Evolutionary conservation across 2,329 filamentous ascomycete genomes (phyloP).

Genomic region (Fusarium phyllophilum): DNA sequence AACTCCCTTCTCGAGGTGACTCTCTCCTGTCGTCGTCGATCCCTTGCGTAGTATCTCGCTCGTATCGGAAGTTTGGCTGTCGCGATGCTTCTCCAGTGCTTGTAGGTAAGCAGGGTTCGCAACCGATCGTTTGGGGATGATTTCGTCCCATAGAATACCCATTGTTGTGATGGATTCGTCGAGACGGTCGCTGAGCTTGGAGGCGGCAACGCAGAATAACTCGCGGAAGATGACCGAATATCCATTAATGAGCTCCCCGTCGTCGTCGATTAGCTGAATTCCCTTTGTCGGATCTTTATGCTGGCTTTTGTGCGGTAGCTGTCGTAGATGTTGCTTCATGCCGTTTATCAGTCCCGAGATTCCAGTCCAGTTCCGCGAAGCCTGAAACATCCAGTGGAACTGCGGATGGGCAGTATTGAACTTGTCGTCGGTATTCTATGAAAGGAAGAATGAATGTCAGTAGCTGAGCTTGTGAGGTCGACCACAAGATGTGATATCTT

Average conservation of each 20-base stretch:
- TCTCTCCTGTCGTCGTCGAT: slow-evolving; percentile 11
- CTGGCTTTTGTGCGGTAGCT: slow-evolving; percentile 50
- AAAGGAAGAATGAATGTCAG: neutral
- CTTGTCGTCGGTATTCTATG: slow-evolving; percentile 67
- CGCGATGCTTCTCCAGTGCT: slow-evolving; percentile 15
- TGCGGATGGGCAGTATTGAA: slow-evolving; percentile 81
- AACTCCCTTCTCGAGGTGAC: slow-evolving; percentile 55
- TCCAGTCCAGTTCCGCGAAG: slow-evolving; percentile 79
- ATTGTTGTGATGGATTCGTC: slow-evolving; percentile 69
- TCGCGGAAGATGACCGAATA: slow-evolving; percentile 84
- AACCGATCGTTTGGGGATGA: slow-evolving; percentile 70
- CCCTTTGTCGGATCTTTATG: slow-evolving; percentile 29
- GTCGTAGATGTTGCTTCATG: slow-evolving; percentile 76
- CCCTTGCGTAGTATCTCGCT: slow-evolving; percentile 15
- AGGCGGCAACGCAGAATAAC: slow-evolving; percentile 82
- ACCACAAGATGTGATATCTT: neutral
- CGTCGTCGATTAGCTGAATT: slow-evolving; percentile 60
- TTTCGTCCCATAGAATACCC: slow-evolving; percentile 79
- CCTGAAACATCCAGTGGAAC: slow-evolving; percentile 88
- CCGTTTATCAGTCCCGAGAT: slow-evolving; percentile 74
- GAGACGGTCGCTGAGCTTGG: slow-evolving; percentile 74
- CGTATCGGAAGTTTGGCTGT: neutral
- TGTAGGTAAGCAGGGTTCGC: slow-evolving; percentile 30
- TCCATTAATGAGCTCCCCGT: slow-evolving; percentile 69
- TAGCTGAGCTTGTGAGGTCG: neutral